Conservation (phyloP, 2,329 filamentous ascomycete species). For the Botrytis pseudocinerea region DNA sequence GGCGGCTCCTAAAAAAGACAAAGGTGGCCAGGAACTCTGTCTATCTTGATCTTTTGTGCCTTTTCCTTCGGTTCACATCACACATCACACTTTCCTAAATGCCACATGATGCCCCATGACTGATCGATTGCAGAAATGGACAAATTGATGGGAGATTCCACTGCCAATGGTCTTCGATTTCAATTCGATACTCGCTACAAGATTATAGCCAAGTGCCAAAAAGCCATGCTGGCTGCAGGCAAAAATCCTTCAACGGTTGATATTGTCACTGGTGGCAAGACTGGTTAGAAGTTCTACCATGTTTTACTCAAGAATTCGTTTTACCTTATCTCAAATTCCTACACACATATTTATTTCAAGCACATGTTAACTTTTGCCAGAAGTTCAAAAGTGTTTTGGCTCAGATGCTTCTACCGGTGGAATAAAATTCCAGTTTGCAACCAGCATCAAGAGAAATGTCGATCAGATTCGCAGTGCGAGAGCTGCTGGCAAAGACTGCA, state of each 20-base stretch:
- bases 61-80: background rate
- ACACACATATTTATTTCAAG: background rate
- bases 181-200: constrained; percentile 45
- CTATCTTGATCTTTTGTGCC: background rate
- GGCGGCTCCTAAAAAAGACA: constrained; percentile 21
- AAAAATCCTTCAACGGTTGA: constrained; percentile 37
- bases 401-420: constrained; percentile 54
- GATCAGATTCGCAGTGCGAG: constrained; percentile 41
- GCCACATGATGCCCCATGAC: background rate
- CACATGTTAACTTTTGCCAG: constrained; percentile 24
- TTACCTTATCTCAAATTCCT: background rate
- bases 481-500: constrained; percentile 38
- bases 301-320: background rate
- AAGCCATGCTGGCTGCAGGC: constrained; percentile 47
- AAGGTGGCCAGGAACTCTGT: constrained; percentile 8
- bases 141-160: constrained; percentile 28
- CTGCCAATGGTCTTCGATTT: constrained; percentile 29
- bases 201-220: constrained; percentile 52
- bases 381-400: constrained; percentile 28
- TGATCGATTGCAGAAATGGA: constrained; percentile 17
- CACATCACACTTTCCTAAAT: background rate
- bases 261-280: constrained; percentile 12
- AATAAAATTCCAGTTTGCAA: constrained; percentile 31
- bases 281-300: constrained; percentile 2
- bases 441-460: constrained; percentile 42